phyloP scores from a whole-genome alignment of 1,284 basidiomycete species.

The Apiotrichum porosum region DNA sequence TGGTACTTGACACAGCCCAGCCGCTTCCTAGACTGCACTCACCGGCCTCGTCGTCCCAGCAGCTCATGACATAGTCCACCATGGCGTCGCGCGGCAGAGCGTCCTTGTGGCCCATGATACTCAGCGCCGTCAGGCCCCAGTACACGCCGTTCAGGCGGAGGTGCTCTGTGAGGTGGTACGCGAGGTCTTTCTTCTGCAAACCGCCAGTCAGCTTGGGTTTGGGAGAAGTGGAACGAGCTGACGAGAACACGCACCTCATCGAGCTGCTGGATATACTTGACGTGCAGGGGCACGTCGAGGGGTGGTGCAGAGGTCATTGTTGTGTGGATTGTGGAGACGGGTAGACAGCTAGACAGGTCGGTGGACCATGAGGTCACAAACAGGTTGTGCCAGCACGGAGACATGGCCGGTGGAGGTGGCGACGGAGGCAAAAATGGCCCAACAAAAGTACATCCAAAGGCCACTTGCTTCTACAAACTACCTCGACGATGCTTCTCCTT shows the following conservation, averaged over 20 bases:
- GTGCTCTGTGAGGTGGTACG: conserved; percentile 89
- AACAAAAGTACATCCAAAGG: too few species aligned
- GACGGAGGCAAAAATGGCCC: too few species aligned
- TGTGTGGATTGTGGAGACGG: too few species aligned
- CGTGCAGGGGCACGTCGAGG: conserved; percentile 56
- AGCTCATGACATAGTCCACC: conserved; percentile 84
- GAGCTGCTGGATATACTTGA: conserved; percentile 67
- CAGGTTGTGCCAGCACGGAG: too few species aligned
- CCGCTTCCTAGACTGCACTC: too few species aligned
- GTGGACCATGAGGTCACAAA: too few species aligned
- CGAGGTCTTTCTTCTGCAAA: conserved; percentile 70
- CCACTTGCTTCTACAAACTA: too few species aligned
- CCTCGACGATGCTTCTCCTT: too few species aligned
- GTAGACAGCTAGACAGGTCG: too few species aligned
- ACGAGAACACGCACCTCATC: conserved; percentile 54
- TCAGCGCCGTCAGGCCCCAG: conserved; percentile 88
- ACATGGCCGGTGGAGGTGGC: too few species aligned
- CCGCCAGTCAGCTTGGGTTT: conserved; percentile 1
- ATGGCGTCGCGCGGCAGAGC: conserved; percentile 76
- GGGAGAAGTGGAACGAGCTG: conserved; percentile 11
- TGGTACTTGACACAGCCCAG: neutral
- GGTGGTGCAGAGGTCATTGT: neutral
- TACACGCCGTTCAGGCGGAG: conserved; percentile 94
- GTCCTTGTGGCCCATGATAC: conserved; percentile 69
- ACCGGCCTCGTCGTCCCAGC: conserved; percentile 89